A percentile compares a stretch with the other conserved stretches of the same genome.
Evolutionary conservation across 129 eudicot species (phyloP).

Genomic region (Daucus carota): DNA sequence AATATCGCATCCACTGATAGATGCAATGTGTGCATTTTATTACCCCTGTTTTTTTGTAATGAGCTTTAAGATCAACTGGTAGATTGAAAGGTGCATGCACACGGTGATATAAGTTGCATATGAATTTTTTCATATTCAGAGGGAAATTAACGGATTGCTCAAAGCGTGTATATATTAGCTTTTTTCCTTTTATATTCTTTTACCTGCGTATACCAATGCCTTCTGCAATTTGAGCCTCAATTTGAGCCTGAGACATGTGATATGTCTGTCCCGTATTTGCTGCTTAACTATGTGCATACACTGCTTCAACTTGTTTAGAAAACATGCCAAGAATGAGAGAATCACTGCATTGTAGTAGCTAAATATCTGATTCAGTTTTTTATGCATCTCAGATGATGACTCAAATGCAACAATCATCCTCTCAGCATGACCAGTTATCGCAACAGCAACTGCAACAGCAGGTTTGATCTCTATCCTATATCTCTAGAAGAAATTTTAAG

Average conservation of each 20-base stretch:
- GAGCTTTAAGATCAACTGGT: not conserved
- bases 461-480: constrained; percentile 29
- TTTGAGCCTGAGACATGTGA: not conserved
- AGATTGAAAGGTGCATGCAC: not conserved
- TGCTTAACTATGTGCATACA: not conserved
- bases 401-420: constrained; percentile 78
- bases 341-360: not conserved
- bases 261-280: not conserved
- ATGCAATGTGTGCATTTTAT: not conserved
- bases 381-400: constrained; percentile 56
- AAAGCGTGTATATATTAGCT: too few species aligned
- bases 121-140: not conserved
- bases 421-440: constrained; percentile 78
- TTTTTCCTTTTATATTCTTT: too few species aligned
- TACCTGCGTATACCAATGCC: not conserved
- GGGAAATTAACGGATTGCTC: not conserved
- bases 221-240: too few species aligned
- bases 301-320: not conserved
- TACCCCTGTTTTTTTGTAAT: not conserved
- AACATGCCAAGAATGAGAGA: not conserved
- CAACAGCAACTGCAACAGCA: constrained; percentile 88
- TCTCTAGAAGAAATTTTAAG: not conserved
- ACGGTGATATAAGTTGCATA: not conserved
- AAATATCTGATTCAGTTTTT: constrained; percentile 7
- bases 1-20: not conserved